Percentiles rank a stretch among this genome's conserved stretches.
Evolutionary conservation across 176 grass and related monocot genomes (phyloP).

Genomic region (Musa acuminata): DNA sequence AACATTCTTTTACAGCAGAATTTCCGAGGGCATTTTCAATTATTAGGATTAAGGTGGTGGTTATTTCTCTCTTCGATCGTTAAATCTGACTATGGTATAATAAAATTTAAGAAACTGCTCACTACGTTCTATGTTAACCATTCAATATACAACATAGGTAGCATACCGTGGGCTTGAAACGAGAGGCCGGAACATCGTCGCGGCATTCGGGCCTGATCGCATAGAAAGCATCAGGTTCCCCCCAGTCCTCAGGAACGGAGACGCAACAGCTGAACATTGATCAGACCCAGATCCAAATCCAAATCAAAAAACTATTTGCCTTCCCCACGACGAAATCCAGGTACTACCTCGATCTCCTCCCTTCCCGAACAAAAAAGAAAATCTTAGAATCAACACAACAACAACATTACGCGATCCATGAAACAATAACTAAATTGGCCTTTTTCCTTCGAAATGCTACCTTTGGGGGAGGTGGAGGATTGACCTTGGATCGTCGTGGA

Average conservation of each 20-base stretch:
- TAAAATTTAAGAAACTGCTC: too few species aligned
- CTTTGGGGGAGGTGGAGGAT: too few species aligned
- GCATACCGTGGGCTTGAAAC: slow-evolving; percentile 63
- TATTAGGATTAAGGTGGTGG: too few species aligned
- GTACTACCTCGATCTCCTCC: background rate
- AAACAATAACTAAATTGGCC: too few species aligned
- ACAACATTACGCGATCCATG: too few species aligned
- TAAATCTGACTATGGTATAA: too few species aligned
- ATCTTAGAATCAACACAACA: too few species aligned
- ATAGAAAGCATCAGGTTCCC: slow-evolving; percentile 70
- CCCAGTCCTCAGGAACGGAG: slow-evolving; percentile 54
- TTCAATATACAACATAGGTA: too few species aligned
- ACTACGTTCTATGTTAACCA: too few species aligned
- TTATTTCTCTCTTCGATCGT: too few species aligned
- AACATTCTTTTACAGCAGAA: background rate
- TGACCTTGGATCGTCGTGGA: too few species aligned
- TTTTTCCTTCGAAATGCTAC: too few species aligned
- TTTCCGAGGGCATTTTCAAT: background rate
- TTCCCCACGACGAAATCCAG: background rate
- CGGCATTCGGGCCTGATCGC: slow-evolving; percentile 60
- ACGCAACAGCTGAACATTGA: slow-evolving; percentile 60
- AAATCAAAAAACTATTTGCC: background rate
- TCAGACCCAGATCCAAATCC: background rate
- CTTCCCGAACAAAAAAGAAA: background rate
- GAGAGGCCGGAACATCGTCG: slow-evolving; percentile 49